Conservation (phyloP, 805 yeast species). For the Wickerhamomyces queroliae region DNA sequence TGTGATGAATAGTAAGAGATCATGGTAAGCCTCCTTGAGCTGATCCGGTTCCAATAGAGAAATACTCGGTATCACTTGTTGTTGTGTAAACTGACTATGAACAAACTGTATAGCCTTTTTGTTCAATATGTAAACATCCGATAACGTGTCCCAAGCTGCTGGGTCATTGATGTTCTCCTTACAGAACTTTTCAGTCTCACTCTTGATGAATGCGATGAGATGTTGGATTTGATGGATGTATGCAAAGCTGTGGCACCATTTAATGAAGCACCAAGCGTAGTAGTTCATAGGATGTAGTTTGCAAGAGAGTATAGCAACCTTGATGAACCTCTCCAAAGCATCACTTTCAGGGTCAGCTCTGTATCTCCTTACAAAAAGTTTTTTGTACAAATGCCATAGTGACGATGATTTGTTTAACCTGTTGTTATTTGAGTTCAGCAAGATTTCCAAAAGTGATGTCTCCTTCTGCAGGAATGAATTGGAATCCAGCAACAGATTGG, state of each 20-base stretch:
- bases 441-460: conserved; percentile 13
- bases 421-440: conserved; percentile 27
- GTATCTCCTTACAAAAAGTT: conserved; percentile 17
- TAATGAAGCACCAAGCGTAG: conserved; percentile 33
- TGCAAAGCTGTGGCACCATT: conserved; percentile 6
- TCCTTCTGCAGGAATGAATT: conserved; percentile 14
- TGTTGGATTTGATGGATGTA: neutral
- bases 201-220: neutral
- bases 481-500: conserved; percentile 1
- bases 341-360: neutral
- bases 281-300: conserved; percentile 29
- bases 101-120: neutral
- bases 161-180: neutral
- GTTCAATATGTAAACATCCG: neutral
- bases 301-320: conserved; percentile 23
- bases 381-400: conserved; percentile 28
- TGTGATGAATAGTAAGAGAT: neutral
- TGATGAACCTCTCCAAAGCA: conserved; percentile 8
- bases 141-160: neutral
- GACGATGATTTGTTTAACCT: conserved; percentile 34
- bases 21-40: neutral
- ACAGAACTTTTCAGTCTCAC: conserved; percentile 20
- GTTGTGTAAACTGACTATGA: too few species aligned
- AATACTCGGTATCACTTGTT: neutral
- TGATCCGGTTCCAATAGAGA: neutral